These are phyloP conservation scores for Phialophora chinensis DNA, from an alignment of 2,329 filamentous ascomycete genomes.

Conservation along the genomic window DNA sequence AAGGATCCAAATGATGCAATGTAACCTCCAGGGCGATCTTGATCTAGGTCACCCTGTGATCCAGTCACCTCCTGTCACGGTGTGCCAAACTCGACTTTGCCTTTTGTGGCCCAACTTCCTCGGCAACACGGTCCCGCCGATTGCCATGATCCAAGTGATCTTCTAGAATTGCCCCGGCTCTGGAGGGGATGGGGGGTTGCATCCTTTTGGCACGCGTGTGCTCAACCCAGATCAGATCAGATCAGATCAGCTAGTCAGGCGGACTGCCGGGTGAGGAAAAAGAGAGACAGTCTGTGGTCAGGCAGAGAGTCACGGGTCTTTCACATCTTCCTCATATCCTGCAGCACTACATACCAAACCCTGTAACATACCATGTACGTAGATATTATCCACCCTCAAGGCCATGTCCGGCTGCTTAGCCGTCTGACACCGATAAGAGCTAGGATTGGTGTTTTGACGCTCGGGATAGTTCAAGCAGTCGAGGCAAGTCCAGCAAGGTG, in stretches of 20 bases:
- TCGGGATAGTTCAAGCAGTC: neutral
- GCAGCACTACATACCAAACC: neutral
- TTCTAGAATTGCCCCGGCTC: neutral
- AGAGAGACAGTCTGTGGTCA: neutral
- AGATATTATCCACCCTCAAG: neutral
- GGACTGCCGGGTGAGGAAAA: neutral
- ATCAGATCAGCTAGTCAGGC: neutral
- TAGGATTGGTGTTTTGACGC: neutral
- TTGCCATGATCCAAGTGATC: neutral
- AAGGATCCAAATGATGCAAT: neutral
- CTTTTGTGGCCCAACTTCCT: neutral
- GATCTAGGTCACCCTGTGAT: neutral
- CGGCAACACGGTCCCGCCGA: neutral
- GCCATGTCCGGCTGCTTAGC: neutral
- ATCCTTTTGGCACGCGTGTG: neutral
- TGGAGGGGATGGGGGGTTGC: neutral
- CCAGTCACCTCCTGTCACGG: neutral
- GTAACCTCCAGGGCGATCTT: neutral
- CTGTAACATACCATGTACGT: neutral
- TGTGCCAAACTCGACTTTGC: neutral
- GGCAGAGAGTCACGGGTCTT: neutral
- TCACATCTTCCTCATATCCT: neutral
- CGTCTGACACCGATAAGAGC: neutral
- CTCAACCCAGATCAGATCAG: neutral
- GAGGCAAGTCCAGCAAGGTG: neutral